Evolutionary conservation across 129 eudicot species (phyloP).

Genomic region (Mikania micrantha): DNA sequence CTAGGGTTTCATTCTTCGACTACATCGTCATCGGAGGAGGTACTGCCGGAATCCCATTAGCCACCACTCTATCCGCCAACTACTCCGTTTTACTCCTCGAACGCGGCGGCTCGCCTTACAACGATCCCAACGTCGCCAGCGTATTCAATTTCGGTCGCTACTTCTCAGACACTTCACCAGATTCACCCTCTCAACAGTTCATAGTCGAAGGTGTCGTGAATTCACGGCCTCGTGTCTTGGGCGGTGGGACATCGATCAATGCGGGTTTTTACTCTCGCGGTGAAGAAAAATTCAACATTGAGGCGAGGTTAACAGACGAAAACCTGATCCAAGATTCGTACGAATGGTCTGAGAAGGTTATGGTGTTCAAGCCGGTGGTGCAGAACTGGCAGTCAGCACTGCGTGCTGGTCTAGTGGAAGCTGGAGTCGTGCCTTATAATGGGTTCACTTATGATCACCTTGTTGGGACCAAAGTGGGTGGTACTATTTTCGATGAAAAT

Average conservation of each 20-base stretch:
- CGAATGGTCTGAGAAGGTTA: neutral
- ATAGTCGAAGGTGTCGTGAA: conserved; percentile 25
- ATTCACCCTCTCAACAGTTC: conserved; percentile 29
- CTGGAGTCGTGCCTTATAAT: conserved; percentile 3
- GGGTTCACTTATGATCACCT: conserved; percentile 4
- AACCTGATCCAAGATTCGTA: conserved; percentile 10
- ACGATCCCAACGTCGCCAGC: conserved; percentile 7
- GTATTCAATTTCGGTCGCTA: neutral
- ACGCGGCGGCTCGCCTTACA: conserved; percentile 31
- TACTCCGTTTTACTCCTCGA: conserved; percentile 29
- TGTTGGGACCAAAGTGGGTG: conserved; percentile 14
- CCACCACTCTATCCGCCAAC: conserved; percentile 32
- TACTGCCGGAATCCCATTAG: conserved; percentile 27
- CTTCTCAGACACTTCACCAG: neutral
- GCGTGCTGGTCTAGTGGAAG: conserved; percentile 1
- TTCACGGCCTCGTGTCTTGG: conserved; percentile 29
- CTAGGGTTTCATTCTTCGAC: conserved; percentile 41
- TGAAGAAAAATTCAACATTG: neutral
- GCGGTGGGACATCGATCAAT: conserved; percentile 64
- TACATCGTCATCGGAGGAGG: conserved; percentile 45
- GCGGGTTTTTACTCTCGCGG: conserved; percentile 77
- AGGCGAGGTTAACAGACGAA: neutral
- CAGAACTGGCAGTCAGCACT: conserved; percentile 6
- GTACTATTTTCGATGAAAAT: conserved; percentile 10
- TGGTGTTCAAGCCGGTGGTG: conserved; percentile 4